Base-by-base conservation (phyloP, 768 basidiomycete species). In the Lentinula guzmanii region DNA sequence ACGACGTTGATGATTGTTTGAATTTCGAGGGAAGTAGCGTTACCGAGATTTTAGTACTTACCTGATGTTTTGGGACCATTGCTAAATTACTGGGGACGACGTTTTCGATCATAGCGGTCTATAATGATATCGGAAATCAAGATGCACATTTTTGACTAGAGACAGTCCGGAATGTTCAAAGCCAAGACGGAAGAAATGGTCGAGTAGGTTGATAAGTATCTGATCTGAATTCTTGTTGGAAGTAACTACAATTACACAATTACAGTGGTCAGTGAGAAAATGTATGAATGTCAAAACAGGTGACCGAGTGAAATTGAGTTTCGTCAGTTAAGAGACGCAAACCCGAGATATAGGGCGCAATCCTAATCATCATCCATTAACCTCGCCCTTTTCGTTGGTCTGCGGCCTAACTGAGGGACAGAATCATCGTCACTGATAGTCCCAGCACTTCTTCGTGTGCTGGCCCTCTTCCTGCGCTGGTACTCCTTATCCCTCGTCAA, bases 381-480 rank as follows among this genome's bases (percentile, higher is more conserved):
- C 28, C 89, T 82, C 24, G 85, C 83, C 65, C 90, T 79, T 74
- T 92, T 93, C 37, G 75, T 82, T n/a, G 83, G 79, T 65, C 89
- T 78, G 64, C 90, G 76, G 15, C 82, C 79, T 18, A 81, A 78
- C 10, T 79, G 70, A 28, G 77, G 77, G 11, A 77, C 71, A 24
- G 83, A 75, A 66, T 92, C 90, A 35, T 92, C 90, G 62, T 91
- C 90, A 66, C 90, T 91, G 48, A 76, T 69, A 28, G 89, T 87
- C 24, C 85, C 87, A 18, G 82, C 80, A 60, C 88, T 87, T 56
- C 86, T 80, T 57, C 82, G 83, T 10, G 79, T 81, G 64, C 71
- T 72, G 13, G 89, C 89, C 21, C 90, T 60, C 28, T 91, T 91
- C 72, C 84, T 84, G 60, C 91, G 75, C 69, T 92, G 90, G 68